Evolutionary conservation across 495 filamentous ascomycete genomes (phyloP).

Genomic region (Talaromyces trachyspermus): DNA sequence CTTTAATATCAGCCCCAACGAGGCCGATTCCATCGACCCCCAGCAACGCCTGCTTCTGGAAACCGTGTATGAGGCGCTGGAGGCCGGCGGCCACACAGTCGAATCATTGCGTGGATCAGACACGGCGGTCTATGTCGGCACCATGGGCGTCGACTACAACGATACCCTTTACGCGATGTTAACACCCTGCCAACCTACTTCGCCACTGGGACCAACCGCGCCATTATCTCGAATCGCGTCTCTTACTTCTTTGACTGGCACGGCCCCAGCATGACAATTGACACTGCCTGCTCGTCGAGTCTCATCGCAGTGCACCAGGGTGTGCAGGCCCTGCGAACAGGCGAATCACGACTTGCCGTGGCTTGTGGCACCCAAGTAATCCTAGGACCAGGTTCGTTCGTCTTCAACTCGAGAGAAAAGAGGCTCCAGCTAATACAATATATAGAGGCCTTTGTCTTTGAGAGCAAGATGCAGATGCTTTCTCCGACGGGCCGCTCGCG

Average conservation of each 20-base stretch:
- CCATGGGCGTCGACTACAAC: conserved; percentile 42
- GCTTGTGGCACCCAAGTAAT: conserved; percentile 15
- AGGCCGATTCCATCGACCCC: conserved; percentile 42
- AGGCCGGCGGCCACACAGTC: background rate
- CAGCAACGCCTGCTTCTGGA: conserved; percentile 49
- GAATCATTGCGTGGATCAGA: background rate
- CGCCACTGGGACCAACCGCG: conserved; percentile 42
- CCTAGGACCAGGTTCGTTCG: conserved; percentile 9
- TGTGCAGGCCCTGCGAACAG: conserved; percentile 29
- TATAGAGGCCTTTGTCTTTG: conserved; percentile 22
- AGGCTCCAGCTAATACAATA: too few species aligned
- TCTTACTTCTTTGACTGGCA: conserved; percentile 51
- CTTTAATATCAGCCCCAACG: conserved; percentile 38
- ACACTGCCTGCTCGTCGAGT: conserved; percentile 53
- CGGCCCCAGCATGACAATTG: conserved; percentile 49
- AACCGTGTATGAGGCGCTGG: conserved; percentile 51
- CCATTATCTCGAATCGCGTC: conserved; percentile 45
- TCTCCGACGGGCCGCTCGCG: conserved; percentile 6
- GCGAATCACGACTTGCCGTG: conserved; percentile 25
- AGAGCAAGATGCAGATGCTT: conserved; percentile 10
- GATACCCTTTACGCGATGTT: conserved; percentile 35
- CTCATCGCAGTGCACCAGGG: conserved; percentile 41
- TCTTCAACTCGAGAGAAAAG: conserved; percentile 7
- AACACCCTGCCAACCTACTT: conserved; percentile 37
- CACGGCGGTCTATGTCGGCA: background rate